Percentiles rank a stretch among this genome's conserved stretches.
These are phyloP conservation scores for Eudorina sp. DNA, from an alignment of 139 green algal species.

Conservation along the genomic window DNA sequence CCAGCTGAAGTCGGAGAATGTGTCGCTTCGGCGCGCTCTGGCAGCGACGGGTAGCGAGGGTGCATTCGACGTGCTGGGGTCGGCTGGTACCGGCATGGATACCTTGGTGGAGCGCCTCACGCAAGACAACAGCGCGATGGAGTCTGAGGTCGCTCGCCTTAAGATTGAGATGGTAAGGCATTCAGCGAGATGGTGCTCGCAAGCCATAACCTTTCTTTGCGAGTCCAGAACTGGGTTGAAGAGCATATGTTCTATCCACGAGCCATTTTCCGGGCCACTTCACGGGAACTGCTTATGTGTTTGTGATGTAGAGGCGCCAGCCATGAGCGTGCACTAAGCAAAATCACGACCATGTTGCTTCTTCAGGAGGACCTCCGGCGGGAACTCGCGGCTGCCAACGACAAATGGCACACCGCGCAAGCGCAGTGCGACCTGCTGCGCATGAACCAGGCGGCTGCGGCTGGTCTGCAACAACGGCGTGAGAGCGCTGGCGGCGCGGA, in stretches of 20 bases:
- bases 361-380: conserved; percentile 39
- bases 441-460: conserved; percentile 9
- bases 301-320: too few species aligned
- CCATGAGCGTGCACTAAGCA: too few species aligned
- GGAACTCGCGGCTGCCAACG: conserved; percentile 15
- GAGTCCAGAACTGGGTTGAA: too few species aligned
- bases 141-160: conserved; percentile 73
- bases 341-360: too few species aligned
- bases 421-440: conserved; percentile 53
- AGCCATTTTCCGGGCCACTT: too few species aligned
- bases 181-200: too few species aligned
- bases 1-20: conserved; percentile 69
- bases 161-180: conserved; percentile 79
- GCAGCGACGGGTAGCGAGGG: conserved; percentile 36
- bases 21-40: conserved; percentile 33
- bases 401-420: conserved; percentile 45
- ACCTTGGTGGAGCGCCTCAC: conserved; percentile 71
- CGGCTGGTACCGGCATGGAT: conserved; percentile 11
- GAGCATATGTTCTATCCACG: too few species aligned
- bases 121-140: conserved; percentile 64
- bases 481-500: neutral
- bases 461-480: neutral
- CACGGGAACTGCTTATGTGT: too few species aligned
- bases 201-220: too few species aligned
- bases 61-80: neutral